Percentiles rank a stretch among this genome's conserved stretches.
phyloP scores from a whole-genome alignment of 1,284 basidiomycete species.

The Cryptococcus deneoformans region DNA sequence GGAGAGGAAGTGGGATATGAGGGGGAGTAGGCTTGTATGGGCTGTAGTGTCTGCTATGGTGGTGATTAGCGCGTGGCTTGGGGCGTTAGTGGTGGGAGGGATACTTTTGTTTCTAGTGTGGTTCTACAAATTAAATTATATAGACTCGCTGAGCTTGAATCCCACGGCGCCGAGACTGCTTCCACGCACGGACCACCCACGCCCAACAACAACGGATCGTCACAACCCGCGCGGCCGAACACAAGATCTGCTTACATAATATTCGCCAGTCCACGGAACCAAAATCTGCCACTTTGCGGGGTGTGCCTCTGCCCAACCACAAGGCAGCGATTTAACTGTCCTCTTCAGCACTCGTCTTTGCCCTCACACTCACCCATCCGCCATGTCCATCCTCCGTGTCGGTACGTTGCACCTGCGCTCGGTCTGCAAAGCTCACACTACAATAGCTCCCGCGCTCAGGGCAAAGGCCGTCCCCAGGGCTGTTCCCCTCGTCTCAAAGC shows the following conservation, averaged over 20 bases:
- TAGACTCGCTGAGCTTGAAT: too few relatives aligned
- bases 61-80: too few relatives aligned
- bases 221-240: background rate
- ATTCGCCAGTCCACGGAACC: background rate
- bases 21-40: too few relatives aligned
- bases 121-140: too few relatives aligned
- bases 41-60: background rate
- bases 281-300: background rate
- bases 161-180: too few relatives aligned
- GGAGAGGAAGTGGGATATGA: background rate
- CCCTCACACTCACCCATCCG: background rate
- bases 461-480: constrained; percentile 18
- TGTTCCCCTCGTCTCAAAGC: constrained; percentile 7
- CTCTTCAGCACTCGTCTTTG: background rate
- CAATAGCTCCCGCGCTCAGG: constrained; percentile 30
- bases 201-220: background rate
- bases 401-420: constrained; percentile 14
- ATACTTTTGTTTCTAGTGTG: too few relatives aligned
- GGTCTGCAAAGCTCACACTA: constrained; percentile 1
- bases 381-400: constrained; percentile 32
- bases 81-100: too few relatives aligned
- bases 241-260: background rate
- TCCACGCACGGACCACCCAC: too few relatives aligned
- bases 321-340: constrained; percentile 5
- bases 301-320: background rate